These are phyloP conservation scores for Boletales sp. DNA, from an alignment of 768 basidiomycete species.

Conservation along the genomic window DNA sequence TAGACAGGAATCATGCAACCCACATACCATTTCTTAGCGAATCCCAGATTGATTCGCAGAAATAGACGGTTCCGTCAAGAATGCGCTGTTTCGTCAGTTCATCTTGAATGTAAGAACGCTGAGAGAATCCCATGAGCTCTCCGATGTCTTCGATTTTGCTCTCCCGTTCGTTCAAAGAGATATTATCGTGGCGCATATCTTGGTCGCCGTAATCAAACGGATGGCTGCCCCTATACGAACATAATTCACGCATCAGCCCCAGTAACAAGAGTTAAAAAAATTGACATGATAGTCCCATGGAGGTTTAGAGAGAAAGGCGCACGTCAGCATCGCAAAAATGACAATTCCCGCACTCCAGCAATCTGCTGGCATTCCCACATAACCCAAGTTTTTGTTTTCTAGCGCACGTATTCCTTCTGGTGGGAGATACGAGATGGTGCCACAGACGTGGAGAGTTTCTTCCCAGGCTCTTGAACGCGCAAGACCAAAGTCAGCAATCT, in stretches of 20 bases:
- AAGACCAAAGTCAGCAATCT: constrained; percentile 85
- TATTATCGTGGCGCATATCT: constrained; percentile 12
- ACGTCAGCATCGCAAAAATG: constrained; percentile 82
- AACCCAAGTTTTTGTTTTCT: constrained; percentile 69
- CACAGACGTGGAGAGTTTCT: constrained; percentile 82
- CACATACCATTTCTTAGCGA: constrained; percentile 54
- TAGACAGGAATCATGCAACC: background rate
- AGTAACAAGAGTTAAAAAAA: background rate
- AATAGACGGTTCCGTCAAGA: constrained; percentile 57
- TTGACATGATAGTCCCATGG: background rate
- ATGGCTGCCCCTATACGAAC: constrained; percentile 56
- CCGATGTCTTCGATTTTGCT: constrained; percentile 33
- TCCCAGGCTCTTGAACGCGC: constrained; percentile 76
- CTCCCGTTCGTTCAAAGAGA: constrained; percentile 5
- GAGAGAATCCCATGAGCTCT: constrained; percentile 28
- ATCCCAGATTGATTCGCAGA: constrained; percentile 53
- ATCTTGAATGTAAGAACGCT: constrained; percentile 45
- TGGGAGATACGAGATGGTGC: constrained; percentile 83
- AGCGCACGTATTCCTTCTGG: constrained; percentile 82
- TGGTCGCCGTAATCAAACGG: constrained; percentile 65
- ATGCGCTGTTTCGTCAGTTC: constrained; percentile 66
- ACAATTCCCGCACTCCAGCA: constrained; percentile 87
- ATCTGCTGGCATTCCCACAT: constrained; percentile 81
- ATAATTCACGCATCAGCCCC: constrained; percentile 7
- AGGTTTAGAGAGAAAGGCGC: constrained; percentile 29